Evolutionary conservation across 768 basidiomycete genomes (phyloP), one percentile per base, ranked within the genome.

Genomic region (Clitopilus hobsonii): DNA sequence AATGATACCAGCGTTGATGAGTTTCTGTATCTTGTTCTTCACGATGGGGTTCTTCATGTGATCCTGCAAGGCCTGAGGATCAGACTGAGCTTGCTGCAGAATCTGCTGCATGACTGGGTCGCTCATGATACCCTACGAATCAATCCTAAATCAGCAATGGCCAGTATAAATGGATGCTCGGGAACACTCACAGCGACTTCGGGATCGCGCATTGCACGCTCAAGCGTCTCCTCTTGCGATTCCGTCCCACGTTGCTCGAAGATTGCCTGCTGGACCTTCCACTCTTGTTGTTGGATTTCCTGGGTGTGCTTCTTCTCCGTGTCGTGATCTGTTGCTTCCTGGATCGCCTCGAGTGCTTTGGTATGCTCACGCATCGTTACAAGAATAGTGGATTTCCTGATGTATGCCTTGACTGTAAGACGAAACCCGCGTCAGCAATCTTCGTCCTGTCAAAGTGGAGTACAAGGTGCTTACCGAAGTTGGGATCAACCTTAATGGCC

Each of bases 191-290:
- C 89, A 60, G 89, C 91, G 52, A 98, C 81, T 72, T 97, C 97
- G 11, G 97, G 97, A 76, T 99, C 97, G 53, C 93, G 82, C 95
- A 98, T 97, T 6, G 96, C 97, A 51, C 96, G 82, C 63, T 89
- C 82, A 59, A 97, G 75, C 18, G 94, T 92, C 76, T 99, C 83
- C 67, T 98, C 94, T 66, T 98, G 94, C 6, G 85, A 84, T 74
- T 99, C 96, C 38, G 78, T 84, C 18, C 85, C 81, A 14, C 94
- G 84, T 67, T 97, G 85, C 49, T 76, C 76, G 67, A 84, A 88
- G 54, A 94, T 67, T 23, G 91, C 92, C 69, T 83, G 81, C 62
- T 93, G 85, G 61, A 84, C 78, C 77, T 97, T 98, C 57, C 80
- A 65, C 68, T 93, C 85, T 67, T 88, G 87, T 49, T 83, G 80